Base-by-base conservation (phyloP, 164 flowering plant genomes). In the Berberis thunbergii region DNA sequence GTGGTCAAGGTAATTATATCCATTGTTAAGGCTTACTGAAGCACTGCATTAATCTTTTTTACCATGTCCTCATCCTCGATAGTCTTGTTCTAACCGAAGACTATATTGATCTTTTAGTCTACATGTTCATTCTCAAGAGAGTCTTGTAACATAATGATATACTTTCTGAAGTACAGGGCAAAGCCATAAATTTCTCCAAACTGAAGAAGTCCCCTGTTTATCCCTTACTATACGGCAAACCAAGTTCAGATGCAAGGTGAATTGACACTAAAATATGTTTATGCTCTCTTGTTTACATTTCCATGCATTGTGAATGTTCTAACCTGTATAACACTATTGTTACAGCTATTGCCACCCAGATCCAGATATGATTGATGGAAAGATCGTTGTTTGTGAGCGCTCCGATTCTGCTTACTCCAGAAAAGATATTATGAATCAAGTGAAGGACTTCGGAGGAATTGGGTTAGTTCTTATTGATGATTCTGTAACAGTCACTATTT, bases 1-100 rank as follows among this genome's bases (percentile, higher is more conserved):
- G 73, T 80, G 7, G 57, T 88, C 63, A 84, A 79, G 87, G 95
- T 82, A 57, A 41, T 41, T 52, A 1, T 57, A 57, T 12, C 10
- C 54, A 52, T 52, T 52, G 54, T 10, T 46, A 46, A 8, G 8
- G 8, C 49, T 46, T 4, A 46, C 49, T 46, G 6, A 46, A 4
- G 49, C 49, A 46, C 4, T 46, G 49, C 49, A 46, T 46, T 4
- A 46, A 46, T 8, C 49, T 4, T 4, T 46, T 46, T 46, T 4
- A 8, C 49, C 49, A 46, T 46, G 49, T 46, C 49, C 8, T 46
- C 49, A 4, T 4, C 49, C 49, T 4, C 49, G 8, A 46, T 46
- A 46, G 6, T 46, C 49, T 4, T 46, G 49, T 8, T 4, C 49
- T 4, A 46, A 46, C 49, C 8, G 49, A 4, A 46, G 4, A 46